Conservation (phyloP, 2,329 filamentous ascomycete genomes). For the Claviceps africana region DNA sequence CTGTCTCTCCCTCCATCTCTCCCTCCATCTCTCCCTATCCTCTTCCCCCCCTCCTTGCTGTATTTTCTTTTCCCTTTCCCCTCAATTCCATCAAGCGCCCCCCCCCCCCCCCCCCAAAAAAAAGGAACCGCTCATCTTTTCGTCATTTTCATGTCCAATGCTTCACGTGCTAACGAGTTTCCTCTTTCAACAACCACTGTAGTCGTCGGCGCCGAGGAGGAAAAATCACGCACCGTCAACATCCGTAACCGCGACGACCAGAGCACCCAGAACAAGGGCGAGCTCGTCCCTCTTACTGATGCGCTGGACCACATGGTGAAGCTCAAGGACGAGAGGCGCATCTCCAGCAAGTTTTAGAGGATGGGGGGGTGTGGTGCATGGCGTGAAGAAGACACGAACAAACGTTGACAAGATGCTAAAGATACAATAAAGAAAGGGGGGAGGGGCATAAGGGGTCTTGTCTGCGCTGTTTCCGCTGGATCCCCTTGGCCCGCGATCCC, state of each 20-base stretch:
- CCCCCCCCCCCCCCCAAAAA: no score
- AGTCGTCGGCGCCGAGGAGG: conserved; percentile 51
- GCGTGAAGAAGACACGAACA: no score
- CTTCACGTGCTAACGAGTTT: conserved; percentile 1
- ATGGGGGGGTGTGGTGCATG: no score
- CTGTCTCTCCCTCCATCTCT: neutral
- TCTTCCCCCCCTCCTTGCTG: neutral
- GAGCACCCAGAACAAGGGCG: conserved; percentile 45
- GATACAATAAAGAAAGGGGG: no score
- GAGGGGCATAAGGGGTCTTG: no score
- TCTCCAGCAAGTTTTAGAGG: conserved; percentile 21
- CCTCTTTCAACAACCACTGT: neutral
- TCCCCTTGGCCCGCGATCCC: no score
- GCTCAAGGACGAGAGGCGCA: conserved; percentile 33
- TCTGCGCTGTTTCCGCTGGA: no score
- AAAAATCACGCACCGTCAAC: conserved; percentile 45
- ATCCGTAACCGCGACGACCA: conserved; percentile 51
- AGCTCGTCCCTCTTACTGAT: conserved; percentile 41
- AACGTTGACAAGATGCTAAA: no score
- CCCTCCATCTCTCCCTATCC: neutral
- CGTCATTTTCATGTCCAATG: neutral
- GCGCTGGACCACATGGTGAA: conserved; percentile 40
- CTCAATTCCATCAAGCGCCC: neutral
- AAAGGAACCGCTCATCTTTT: neutral
- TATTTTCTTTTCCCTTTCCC: no score